Base-by-base conservation (phyloP, 129 eudicot genomes). In the Flaveria ramosissima region DNA sequence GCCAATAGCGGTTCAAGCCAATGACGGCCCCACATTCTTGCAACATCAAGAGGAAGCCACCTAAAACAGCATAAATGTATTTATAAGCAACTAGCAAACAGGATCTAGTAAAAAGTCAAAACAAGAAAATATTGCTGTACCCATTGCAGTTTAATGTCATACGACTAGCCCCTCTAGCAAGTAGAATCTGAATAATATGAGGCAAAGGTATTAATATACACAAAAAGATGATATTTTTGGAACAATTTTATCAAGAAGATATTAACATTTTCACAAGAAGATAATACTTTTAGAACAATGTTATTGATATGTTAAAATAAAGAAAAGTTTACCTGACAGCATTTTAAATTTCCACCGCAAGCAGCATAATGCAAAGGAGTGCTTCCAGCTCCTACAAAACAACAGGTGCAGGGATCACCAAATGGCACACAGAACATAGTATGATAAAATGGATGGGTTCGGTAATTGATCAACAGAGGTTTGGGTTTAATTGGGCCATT, bases 351-450 rank as follows among this genome's bases (percentile, higher is more conserved):
- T 70, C 99, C 99, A 47, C 97, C 99, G 80, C 96, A 94, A 41
- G 99, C 97, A 62, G 99, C 99, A 88, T 94, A 94, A 77, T 94
- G 99, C 85, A 94, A 88, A 81, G 99, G 97, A 77, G 97, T 94
- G 86, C 99, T 91, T 69, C 99, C 99, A 77, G 97, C 93, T 77
- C 99, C 99, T 94, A 77, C 47, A 82, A 71, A 70, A 68, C 71
- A 26, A 50, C 26, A 67, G 21, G 60, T 48, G 55, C 10, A 39
- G 11, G 55, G 43, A 52, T 55, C 7, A 66, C n/a, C 45, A 75
- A 48, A 61, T 61, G 42, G 60, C 42, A 47, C 36, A 21, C 56
- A 43, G 13, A 3, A 43, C 46, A 60, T 20, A 46, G 21, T 36
- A 30, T 10, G 39, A 60, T 2, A 26, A 60, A 17, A 60, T 12